Percentiles rank a stretch among this genome's conserved stretches.
These are phyloP conservation scores for Daldinia bambusicola DNA, from an alignment of 495 filamentous ascomycete genomes.

Conservation along the genomic window DNA sequence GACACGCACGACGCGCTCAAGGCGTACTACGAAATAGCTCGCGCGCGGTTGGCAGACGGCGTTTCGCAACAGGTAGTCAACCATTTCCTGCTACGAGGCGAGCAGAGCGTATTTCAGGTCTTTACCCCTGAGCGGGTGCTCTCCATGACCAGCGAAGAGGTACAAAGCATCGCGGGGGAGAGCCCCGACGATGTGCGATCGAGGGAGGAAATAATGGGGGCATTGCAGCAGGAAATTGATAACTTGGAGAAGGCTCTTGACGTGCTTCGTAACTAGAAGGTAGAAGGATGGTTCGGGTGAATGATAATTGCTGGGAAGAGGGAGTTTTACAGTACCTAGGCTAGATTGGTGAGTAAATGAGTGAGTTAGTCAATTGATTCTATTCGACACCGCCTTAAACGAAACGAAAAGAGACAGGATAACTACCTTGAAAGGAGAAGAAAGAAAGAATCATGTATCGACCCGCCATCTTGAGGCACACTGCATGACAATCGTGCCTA, in stretches of 20 bases:
- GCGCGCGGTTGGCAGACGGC: slow-evolving; percentile 64
- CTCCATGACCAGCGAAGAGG: slow-evolving; percentile 43
- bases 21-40: slow-evolving; percentile 68
- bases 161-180: slow-evolving; percentile 56
- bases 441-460: not conserved
- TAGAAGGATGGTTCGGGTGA: not conserved
- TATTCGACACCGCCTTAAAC: not conserved
- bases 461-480: not conserved
- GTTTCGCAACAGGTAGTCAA: slow-evolving; percentile 52
- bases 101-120: slow-evolving; percentile 46
- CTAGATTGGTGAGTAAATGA: not conserved
- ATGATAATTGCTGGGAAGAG: not conserved
- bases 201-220: slow-evolving; percentile 40
- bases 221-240: slow-evolving; percentile 30
- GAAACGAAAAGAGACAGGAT: not conserved
- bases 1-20: slow-evolving; percentile 66
- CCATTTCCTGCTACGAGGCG: slow-evolving; percentile 48
- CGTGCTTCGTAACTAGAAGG: slow-evolving; percentile 25
- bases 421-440: not conserved
- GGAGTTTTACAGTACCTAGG: not conserved
- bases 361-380: not conserved
- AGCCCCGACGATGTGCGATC: slow-evolving; percentile 33
- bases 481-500: not conserved
- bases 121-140: slow-evolving; percentile 46
- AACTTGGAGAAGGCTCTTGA: slow-evolving; percentile 41